phyloP scores from a whole-genome alignment of 257 asterid genomes.

The Cordia subcordata region DNA sequence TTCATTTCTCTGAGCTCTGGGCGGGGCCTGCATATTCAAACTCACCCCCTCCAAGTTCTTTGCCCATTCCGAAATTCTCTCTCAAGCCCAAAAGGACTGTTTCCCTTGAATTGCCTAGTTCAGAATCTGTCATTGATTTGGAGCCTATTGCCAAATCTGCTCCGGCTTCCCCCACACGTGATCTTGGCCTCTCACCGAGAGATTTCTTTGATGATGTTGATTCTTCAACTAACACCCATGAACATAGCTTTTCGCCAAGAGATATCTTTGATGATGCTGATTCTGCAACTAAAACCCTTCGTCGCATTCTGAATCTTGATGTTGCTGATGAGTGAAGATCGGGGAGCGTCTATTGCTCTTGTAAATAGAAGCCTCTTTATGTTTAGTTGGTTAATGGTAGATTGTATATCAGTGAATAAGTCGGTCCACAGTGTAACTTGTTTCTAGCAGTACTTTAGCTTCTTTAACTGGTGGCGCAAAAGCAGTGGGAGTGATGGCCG shows the following conservation, averaged over 20 bases:
- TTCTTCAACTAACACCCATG: conserved; percentile 27
- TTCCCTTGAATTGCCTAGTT: conserved; percentile 60
- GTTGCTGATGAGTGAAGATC: conserved; percentile 41
- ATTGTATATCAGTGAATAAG: conserved; percentile 40
- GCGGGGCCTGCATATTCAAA: conserved; percentile 95
- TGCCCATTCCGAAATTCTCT: conserved; percentile 88
- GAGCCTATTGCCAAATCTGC: conserved; percentile 62
- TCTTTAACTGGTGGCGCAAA: conserved; percentile 21
- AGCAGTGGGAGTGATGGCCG: conserved; percentile 33
- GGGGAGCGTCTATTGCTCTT: conserved; percentile 33
- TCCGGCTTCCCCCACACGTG: conserved; percentile 76
- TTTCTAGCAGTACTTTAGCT: conserved; percentile 14
- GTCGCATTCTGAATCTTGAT: conserved; percentile 97
- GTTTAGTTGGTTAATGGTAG: conserved; percentile 26
- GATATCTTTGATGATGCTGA: conserved; percentile 45
- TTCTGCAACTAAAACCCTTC: conserved; percentile 81
- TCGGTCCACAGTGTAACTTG: conserved; percentile 23
- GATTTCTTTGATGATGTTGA: conserved; percentile 43
- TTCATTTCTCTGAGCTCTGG: conserved; percentile 80
- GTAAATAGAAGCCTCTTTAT: conserved; percentile 39
- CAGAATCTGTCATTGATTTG: conserved; percentile 44
- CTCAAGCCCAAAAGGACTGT: conserved; percentile 61
- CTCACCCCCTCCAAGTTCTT: conserved; percentile 94
- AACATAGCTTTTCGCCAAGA: conserved; percentile 27
- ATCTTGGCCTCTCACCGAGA: conserved; percentile 36